Evolutionary conservation across 805 yeast species (phyloP).

Genomic region (Lipomyces mesembrius): DNA sequence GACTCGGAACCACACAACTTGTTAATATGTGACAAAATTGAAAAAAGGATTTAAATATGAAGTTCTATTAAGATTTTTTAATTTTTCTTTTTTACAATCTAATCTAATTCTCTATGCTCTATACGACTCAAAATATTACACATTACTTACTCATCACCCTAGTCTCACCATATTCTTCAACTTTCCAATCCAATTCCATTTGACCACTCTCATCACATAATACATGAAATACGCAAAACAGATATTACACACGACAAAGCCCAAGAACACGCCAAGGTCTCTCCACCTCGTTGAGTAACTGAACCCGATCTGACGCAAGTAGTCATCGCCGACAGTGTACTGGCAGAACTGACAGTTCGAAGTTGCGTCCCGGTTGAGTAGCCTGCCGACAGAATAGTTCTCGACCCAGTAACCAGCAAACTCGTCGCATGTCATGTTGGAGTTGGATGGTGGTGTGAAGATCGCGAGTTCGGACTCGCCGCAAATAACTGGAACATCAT

Average conservation of each 20-base stretch:
- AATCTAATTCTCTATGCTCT: not conserved
- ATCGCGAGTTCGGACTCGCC: slow-evolving; percentile 52
- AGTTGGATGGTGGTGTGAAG: slow-evolving; percentile 59
- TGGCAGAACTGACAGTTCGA: slow-evolving; percentile 64
- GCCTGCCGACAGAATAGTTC: slow-evolving; percentile 50
- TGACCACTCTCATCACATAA: slow-evolving; percentile 11
- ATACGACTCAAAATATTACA: not conserved
- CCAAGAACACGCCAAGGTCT: slow-evolving; percentile 60
- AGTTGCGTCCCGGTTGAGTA: slow-evolving; percentile 52
- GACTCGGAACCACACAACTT: too few species aligned
- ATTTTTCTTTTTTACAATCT: too few species aligned
- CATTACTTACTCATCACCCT: not conserved
- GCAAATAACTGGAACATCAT: slow-evolving; percentile 55
- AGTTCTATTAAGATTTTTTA: too few species aligned
- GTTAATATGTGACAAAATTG: not conserved
- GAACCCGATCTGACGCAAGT: slow-evolving; percentile 50
- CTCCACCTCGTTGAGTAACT: slow-evolving; percentile 54
- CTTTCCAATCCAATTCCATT: not conserved
- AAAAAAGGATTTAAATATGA: too few species aligned
- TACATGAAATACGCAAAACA: slow-evolving; percentile 3
- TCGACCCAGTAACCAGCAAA: slow-evolving; percentile 62
- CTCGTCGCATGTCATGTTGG: slow-evolving; percentile 51
- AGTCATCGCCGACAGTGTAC: slow-evolving; percentile 60
- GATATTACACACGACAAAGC: slow-evolving; percentile 53
- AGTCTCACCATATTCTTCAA: slow-evolving; percentile 3